These are phyloP conservation scores for Boletellus ananiceps DNA, from an alignment of 768 basidiomycete species.

Conservation along the genomic window DNA sequence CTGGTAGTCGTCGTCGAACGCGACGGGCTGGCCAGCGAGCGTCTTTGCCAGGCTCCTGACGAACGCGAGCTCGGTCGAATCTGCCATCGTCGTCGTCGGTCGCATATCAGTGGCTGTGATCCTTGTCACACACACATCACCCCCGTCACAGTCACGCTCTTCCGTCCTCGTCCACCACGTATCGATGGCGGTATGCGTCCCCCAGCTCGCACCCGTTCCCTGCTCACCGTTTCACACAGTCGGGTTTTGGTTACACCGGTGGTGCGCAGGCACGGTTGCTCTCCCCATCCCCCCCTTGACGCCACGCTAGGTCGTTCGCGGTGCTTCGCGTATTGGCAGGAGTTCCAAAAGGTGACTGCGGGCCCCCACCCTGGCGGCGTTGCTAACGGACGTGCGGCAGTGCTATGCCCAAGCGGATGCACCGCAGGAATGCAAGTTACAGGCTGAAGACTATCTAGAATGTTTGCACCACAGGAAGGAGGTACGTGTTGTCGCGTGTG, in stretches of 20 bases:
- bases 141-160: conserved; percentile 23
- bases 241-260: conserved; percentile 62
- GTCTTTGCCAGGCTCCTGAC: conserved; percentile 62
- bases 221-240: conserved; percentile 36
- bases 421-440: conserved; percentile 65
- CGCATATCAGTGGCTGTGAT: conserved; percentile 21
- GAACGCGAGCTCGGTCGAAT: conserved; percentile 57
- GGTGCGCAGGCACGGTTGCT: conserved; percentile 35
- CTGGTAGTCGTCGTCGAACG: conserved; percentile 71
- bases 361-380: neutral
- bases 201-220: neutral
- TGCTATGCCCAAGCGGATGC: conserved; percentile 81
- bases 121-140: conserved; percentile 15
- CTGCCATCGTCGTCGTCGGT: conserved; percentile 39
- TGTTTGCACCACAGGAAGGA: conserved; percentile 88
- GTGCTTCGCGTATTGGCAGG: conserved; percentile 92
- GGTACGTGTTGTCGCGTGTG: conserved; percentile 42
- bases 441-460: conserved; percentile 84
- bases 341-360: conserved; percentile 62
- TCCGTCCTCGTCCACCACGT: conserved; percentile 2
- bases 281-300: neutral
- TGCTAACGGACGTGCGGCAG: conserved; percentile 35
- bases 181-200: conserved; percentile 38
- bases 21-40: conserved; percentile 61
- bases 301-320: conserved; percentile 61